A percentile compares a stretch with the other conserved stretches of the same genome.
phyloP scores from a whole-genome alignment of 2,329 filamentous ascomycete species.

The Apiospora pterosperma region DNA sequence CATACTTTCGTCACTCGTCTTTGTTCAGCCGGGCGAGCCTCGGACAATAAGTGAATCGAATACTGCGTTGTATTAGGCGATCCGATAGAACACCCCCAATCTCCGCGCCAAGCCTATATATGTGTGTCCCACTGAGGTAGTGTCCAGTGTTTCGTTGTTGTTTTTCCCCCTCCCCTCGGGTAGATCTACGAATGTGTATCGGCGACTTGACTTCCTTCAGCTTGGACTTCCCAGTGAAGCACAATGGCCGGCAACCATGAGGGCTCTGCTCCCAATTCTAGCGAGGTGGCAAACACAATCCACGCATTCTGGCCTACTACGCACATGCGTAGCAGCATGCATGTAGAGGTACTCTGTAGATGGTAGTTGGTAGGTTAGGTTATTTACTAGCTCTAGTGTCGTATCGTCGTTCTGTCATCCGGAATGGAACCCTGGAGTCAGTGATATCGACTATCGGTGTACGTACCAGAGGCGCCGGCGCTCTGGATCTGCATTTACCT shows the following conservation, averaged over 20 bases:
- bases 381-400: background rate
- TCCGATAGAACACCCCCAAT: background rate
- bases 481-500: slow-evolving; percentile 2
- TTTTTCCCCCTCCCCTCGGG: background rate
- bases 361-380: background rate
- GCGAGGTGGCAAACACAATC: background rate
- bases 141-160: background rate
- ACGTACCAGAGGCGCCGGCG: slow-evolving; percentile 1
- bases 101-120: slow-evolving; percentile 1
- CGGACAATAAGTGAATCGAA: slow-evolving; percentile 6
- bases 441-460: background rate
- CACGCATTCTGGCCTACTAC: background rate
- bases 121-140: background rate
- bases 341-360: no score
- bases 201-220: background rate
- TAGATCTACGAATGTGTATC: background rate
- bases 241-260: background rate
- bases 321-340: background rate
- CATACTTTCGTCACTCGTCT: background rate
- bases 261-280: background rate
- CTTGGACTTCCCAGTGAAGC: background rate
- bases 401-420: background rate
- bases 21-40: background rate
- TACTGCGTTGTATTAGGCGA: slow-evolving; percentile 4
- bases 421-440: background rate